Evolutionary conservation across 306 rosid species (phyloP).

Genomic region (Vigna unguiculata): DNA sequence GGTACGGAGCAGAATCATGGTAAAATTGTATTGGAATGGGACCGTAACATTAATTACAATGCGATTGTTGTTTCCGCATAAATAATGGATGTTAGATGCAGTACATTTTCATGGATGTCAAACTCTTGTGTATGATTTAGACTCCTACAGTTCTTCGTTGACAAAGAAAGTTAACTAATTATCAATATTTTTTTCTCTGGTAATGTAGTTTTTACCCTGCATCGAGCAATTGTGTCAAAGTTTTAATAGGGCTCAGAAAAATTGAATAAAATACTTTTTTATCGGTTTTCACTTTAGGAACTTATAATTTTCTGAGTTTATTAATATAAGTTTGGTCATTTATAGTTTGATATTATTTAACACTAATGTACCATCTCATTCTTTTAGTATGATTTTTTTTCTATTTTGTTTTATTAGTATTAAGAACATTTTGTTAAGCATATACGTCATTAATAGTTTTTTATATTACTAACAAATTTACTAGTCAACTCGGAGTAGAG

Average conservation of each 20-base stretch:
- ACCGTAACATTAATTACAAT: conserved; percentile 9
- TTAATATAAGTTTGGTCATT: not conserved
- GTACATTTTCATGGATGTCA: not conserved
- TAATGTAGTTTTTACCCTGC: too few relatives aligned
- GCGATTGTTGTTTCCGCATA: not conserved
- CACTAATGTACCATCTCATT: not conserved
- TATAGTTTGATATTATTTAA: not conserved
- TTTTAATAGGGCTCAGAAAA: too few relatives aligned
- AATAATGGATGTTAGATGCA: not conserved
- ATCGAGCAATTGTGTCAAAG: too few relatives aligned
- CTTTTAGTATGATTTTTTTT: not conserved
- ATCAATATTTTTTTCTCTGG: not conserved
- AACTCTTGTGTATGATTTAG: too few relatives aligned
- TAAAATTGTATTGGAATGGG: not conserved
- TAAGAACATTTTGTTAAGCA: not conserved
- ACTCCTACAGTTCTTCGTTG: not conserved
- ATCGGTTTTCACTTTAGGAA: too few relatives aligned
- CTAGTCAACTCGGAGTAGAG: not conserved
- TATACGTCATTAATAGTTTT: too few relatives aligned
- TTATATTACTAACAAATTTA: too few relatives aligned
- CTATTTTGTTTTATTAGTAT: not conserved
- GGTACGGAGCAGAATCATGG: conserved; percentile 53
- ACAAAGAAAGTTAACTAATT: not conserved
- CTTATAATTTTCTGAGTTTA: too few relatives aligned
- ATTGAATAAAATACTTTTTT: too few relatives aligned